Evolutionary conservation across 768 basidiomycete genomes (phyloP), one percentile per base, ranked within the genome.

Genomic region (Russula lepida): DNA sequence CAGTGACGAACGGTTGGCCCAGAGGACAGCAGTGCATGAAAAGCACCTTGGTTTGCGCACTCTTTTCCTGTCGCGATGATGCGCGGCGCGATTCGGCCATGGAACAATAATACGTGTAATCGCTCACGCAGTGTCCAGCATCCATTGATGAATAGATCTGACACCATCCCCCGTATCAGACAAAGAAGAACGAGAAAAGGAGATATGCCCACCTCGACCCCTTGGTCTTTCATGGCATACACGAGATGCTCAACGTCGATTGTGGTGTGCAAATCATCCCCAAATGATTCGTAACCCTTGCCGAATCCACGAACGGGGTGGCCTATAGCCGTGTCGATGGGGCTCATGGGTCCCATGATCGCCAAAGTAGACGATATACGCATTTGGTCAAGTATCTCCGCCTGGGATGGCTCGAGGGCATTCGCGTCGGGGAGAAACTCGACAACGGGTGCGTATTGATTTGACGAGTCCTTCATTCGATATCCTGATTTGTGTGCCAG

Each of bases 61-160:
- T 50, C 54, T 65, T 65, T 25, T 65, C 64, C 9, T 58, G 57
- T 33, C 64, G 60, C 30, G 46, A 37, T 39, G 62, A 46, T 32
- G 50, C 30, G 1, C 84, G 81, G 67, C 78, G 80, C 25, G 81
- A 78, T 68, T 88, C 86, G 7, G 85, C 85, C 25, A 88, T 77
- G 11, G 85, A 87, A 67, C 85, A 84, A 68, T 86, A 89, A 69
- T 85, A 88, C 62, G 85, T 80, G 70, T 85, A 89, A 73, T 89
- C 87, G 68, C 84, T 86, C 15, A 88, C 73, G 69, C 85, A 89
- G 68, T 85, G 84, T 0, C 87, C 87, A n/a, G 86, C 83, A 67
- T 89, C 88, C 75, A 82, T 79, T 4, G 87, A 88, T 17, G 83
- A 78, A 68, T 83, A 81, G 21, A 88, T 81, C 72, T 83, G 75